phyloP scores from a whole-genome alignment of 2,329 filamentous ascomycete genomes.

The Colletotrichum simmondsii region DNA sequence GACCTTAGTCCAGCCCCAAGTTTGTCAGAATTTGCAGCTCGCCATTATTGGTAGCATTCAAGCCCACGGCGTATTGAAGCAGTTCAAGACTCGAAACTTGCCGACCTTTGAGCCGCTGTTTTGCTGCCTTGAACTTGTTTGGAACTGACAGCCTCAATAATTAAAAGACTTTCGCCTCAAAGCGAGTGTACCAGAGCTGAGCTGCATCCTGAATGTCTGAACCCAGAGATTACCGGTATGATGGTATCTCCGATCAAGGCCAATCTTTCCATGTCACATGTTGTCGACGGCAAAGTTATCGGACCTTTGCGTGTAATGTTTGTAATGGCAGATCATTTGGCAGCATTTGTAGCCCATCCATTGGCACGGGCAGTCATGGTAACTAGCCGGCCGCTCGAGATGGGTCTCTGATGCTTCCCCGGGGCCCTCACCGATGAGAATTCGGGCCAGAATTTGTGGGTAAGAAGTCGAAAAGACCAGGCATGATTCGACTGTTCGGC shows the following conservation, averaged over 20 bases:
- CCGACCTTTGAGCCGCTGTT: background rate
- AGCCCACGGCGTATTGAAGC: background rate
- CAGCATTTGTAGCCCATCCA: background rate
- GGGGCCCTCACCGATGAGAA: slow-evolving; percentile 26
- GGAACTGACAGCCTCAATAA: background rate
- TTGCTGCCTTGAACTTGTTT: slow-evolving; percentile 3
- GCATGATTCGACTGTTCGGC: slow-evolving; percentile 19
- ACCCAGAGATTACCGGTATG: background rate
- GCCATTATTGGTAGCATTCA: background rate
- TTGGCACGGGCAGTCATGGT: background rate
- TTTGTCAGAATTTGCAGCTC: background rate
- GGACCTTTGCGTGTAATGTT: background rate
- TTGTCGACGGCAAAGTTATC: background rate
- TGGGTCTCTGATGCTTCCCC: slow-evolving; percentile 7
- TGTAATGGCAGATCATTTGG: background rate
- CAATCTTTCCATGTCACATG: background rate
- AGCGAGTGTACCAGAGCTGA: slow-evolving; percentile 13
- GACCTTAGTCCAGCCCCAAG: background rate
- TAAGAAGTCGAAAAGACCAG: slow-evolving; percentile 12
- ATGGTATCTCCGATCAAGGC: background rate
- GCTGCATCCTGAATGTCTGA: slow-evolving; percentile 8
- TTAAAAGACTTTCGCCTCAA: slow-evolving; percentile 16
- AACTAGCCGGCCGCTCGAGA: background rate
- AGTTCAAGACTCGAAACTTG: background rate
- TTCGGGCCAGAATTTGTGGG: slow-evolving; percentile 11